Percentiles rank a stretch among this genome's conserved stretches.
phyloP scores from a whole-genome alignment of 208 protist species.

The Trypanosoma rangeli region DNA sequence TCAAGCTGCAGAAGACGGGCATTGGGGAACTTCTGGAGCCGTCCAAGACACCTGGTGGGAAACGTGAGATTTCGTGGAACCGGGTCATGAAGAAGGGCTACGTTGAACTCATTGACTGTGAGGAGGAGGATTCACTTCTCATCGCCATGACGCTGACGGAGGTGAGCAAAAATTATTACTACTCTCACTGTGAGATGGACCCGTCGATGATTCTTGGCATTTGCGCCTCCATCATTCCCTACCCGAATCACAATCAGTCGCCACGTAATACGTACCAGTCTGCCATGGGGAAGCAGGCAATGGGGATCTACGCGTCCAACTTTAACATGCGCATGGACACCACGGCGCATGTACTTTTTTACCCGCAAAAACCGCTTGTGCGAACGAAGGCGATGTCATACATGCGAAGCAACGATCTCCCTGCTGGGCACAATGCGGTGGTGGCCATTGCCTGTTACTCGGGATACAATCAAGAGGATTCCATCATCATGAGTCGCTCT shows the following conservation, averaged over 20 bases:
- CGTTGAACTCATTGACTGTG: conserved; percentile 58
- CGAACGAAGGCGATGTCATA: conserved; percentile 93
- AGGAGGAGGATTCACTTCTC: conserved; percentile 46
- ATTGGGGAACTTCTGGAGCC: conserved; percentile 37
- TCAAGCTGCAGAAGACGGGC: conserved; percentile 30
- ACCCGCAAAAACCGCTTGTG: conserved; percentile 96
- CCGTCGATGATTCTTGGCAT: conserved; percentile 97
- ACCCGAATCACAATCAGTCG: conserved; percentile 97
- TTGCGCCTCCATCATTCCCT: conserved; percentile 96
- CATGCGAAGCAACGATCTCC: conserved; percentile 94
- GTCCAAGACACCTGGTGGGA: conserved; percentile 31
- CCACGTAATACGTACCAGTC: conserved; percentile 97
- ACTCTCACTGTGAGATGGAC: conserved; percentile 98
- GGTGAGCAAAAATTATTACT: conserved; percentile 81
- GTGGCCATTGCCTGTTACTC: conserved; percentile 97
- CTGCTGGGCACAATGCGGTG: conserved; percentile 95
- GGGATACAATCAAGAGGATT: conserved; percentile 99
- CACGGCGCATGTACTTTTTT: conserved; percentile 94
- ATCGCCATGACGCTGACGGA: conserved; percentile 56
- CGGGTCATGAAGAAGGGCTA: conserved; percentile 67
- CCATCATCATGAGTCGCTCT: conserved; percentile 96
- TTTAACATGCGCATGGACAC: conserved; percentile 95
- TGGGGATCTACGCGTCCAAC: conserved; percentile 95
- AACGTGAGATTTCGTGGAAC: conserved; percentile 67
- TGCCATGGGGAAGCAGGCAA: conserved; percentile 98